Evolutionary conservation across 805 yeast species (phyloP).

Genomic region (Spathaspora hagerdaliae): DNA sequence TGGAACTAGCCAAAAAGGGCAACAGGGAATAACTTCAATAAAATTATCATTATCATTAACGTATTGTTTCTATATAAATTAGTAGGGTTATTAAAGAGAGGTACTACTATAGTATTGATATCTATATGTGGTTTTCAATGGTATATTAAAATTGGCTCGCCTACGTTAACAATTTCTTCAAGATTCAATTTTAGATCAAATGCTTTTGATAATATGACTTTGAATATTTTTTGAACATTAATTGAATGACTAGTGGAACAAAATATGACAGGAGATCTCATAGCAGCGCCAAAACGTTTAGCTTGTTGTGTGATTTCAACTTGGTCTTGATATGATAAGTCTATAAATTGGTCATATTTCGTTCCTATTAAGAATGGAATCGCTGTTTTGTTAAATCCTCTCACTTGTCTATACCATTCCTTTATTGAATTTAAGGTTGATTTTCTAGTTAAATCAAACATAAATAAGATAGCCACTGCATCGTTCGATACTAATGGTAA

Average conservation of each 20-base stretch:
- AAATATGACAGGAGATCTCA: slow-evolving; percentile 82
- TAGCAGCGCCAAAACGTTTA: slow-evolving; percentile 78
- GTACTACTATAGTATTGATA: no score
- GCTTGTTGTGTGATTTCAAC: slow-evolving; percentile 80
- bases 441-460: slow-evolving; percentile 84
- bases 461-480: slow-evolving; percentile 84
- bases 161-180: slow-evolving; percentile 78
- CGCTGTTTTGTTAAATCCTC: slow-evolving; percentile 86
- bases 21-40: no score
- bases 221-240: slow-evolving; percentile 90
- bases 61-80: no score
- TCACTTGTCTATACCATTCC: slow-evolving; percentile 91
- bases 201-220: slow-evolving; percentile 83
- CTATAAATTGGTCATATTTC: slow-evolving; percentile 83
- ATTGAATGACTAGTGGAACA: slow-evolving; percentile 91
- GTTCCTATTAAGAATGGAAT: slow-evolving; percentile 92
- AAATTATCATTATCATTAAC: no score
- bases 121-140: slow-evolving; percentile 14
- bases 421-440: slow-evolving; percentile 82
- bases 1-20: no score
- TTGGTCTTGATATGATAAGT: slow-evolving; percentile 75
- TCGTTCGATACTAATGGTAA: slow-evolving; percentile 87
- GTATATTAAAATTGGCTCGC: slow-evolving; percentile 88
- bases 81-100: no score
- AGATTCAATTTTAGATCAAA: slow-evolving; percentile 79